Evolutionary conservation across 306 rosid genomes (phyloP), one percentile per base, ranked within the genome.

Genomic region (Trichosanthes truncata): DNA sequence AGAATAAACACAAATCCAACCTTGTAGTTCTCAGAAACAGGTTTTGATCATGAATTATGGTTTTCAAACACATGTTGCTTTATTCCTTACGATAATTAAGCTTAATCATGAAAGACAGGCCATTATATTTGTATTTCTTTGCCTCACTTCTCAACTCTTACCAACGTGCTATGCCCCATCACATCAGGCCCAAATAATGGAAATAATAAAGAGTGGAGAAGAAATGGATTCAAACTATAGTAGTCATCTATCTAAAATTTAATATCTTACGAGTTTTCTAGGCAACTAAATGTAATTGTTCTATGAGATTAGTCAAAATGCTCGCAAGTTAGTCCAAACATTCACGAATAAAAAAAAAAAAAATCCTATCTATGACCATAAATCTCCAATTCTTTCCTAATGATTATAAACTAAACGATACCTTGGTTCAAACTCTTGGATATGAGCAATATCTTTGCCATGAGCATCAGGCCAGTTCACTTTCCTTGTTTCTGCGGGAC

Each of bases 391-490:
- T n/a, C n/a, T 18, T 57, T 49, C 17, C 55, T 20, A 62, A 63
- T 52, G 49, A 40, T 33, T 5, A 35, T 36, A 57, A 57, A 77
- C 33, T 26, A 2, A 80, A 21, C 1, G 41, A 45, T 82, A 82
- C 88, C 88, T 82, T 35, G 82, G 82, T 75, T 82, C 88, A 80
- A 82, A 85, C 76, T 85, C 88, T 33, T 77, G 85, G 76, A 85
- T 74, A 43, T 85, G 88, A 61, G 88, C 88, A 80, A 85, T 82
- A 82, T 85, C 85, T 77, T 82, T 77, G 25, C 85, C 88, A 85
- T 80, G 82, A 45, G 85, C 83, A 80, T 85, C 88, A 38, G 86
- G 88, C 88, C 88, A 85, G 52, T 72, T 85, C 23, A 85, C 86
- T 80, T 82, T 85, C 82, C 85, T 85, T 78, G 51, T 85, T 46